Evolutionary conservation across 2,329 filamentous ascomycete species (phyloP).

Genomic region (Lanzia echinophila): DNA sequence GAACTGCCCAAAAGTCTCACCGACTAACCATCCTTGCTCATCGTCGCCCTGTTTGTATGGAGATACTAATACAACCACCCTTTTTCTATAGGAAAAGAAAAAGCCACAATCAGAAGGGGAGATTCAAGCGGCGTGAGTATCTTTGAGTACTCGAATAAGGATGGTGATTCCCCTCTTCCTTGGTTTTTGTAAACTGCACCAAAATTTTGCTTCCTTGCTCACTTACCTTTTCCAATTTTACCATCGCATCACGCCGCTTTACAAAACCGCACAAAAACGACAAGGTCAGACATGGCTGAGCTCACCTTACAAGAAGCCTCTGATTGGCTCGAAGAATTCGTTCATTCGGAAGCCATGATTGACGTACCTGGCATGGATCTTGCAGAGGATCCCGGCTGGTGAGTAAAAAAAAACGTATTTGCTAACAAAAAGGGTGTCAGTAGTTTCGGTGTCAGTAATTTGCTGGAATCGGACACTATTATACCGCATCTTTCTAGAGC

Average conservation of each 20-base stretch:
- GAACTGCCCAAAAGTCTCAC: neutral
- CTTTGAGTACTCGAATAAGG: neutral
- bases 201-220: neutral
- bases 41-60: neutral
- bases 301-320: neutral
- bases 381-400: neutral
- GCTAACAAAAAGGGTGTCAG: neutral
- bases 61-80: neutral
- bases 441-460: neutral
- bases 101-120: neutral
- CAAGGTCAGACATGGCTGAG: too few species aligned
- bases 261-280: neutral
- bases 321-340: neutral
- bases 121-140: neutral
- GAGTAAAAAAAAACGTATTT: neutral
- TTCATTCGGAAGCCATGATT: neutral
- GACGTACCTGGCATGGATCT: neutral
- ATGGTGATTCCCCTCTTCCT: neutral
- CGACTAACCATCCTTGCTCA: neutral
- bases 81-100: neutral
- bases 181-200: neutral
- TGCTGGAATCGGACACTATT: too few species aligned
- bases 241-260: neutral
- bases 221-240: neutral
- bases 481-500: too few species aligned